Evolutionary conservation across 805 yeast genomes (phyloP), one percentile per base, ranked within the genome.

Genomic region (Hyphopichia homilentoma): DNA sequence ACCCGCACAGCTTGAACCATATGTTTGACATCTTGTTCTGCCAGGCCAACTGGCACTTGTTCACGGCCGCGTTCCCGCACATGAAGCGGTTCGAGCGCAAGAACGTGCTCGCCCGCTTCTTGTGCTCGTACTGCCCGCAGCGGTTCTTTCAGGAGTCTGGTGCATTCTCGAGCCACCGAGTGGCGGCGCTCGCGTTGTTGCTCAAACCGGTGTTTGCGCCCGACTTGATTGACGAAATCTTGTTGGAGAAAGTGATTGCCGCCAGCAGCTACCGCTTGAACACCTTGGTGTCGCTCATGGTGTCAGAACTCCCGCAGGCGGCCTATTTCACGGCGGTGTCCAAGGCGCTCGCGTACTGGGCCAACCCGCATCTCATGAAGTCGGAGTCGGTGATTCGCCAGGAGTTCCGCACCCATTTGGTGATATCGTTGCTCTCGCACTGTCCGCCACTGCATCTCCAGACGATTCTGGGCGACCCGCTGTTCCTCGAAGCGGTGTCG

Each of bases 401-500:
- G 48, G 70, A 64, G 20, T 47, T 52, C 2, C 52, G 73, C 21
- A 74, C 88, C 0, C 69, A 63, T 24, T 51, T 73, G 4, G 47
- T 81, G 2, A 45, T 77, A 4, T 40, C 72, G 23, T 27, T 72
- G 25, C 17, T 65, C 12, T 36, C 44, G 1, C 46, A 53, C 9
- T 25, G 54, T 0, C 7, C 40, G 4, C 25, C 29, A 1, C 44
- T 39, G 0, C 42, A 51, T 14, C 39, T 68, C 0, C 27, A 33
- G 7, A 43, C 37, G 1, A 15, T 78, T 2, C 50, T 76, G 4
- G 50, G 46, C 8, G 56, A 66, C 6, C 33, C 56, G 2, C 33
- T 32, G 0, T 80, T 81, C 43, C 50, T 81, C 11, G 48, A 60
- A 16, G 68, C 76, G 0, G 63, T 83, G n/a, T 70, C 83, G 0